These are phyloP conservation scores for Tylopilus cervinicoccineus DNA, from an alignment of 768 basidiomycete species.

Conservation along the genomic window DNA sequence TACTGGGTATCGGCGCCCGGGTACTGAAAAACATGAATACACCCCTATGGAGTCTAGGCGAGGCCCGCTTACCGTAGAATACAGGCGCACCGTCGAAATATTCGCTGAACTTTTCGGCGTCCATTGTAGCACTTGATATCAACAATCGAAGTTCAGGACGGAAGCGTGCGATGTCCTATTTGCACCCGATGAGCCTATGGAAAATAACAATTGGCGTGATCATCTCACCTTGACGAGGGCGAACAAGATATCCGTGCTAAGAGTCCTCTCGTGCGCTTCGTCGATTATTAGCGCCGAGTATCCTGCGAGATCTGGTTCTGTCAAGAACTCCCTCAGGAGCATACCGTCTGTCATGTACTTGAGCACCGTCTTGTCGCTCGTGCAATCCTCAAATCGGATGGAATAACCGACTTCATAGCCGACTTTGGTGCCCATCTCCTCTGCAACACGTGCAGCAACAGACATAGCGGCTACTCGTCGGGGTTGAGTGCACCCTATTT, in stretches of 20 bases:
- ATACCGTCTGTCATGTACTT: slow-evolving; percentile 99
- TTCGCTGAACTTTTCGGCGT: slow-evolving; percentile 96
- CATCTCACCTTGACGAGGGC: slow-evolving; percentile 93
- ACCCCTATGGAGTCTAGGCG: background rate
- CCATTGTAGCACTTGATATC: slow-evolving; percentile 96
- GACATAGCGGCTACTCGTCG: slow-evolving; percentile 99
- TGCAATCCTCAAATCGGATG: slow-evolving; percentile 99
- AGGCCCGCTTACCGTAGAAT: slow-evolving; percentile 68
- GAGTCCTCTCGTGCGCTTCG: slow-evolving; percentile 96
- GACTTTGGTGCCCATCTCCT: slow-evolving; percentile 96
- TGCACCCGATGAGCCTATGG: slow-evolving; percentile 20
- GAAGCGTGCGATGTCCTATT: slow-evolving; percentile 92
- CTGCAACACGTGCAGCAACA: slow-evolving; percentile 97
- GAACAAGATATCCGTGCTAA: slow-evolving; percentile 98
- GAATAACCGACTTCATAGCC: slow-evolving; percentile 99
- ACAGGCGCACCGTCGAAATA: slow-evolving; percentile 97
- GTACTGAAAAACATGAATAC: slow-evolving; percentile 51
- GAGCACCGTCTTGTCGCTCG: slow-evolving; percentile 96
- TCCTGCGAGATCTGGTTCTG: slow-evolving; percentile 93
- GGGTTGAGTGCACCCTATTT: slow-evolving; percentile 90
- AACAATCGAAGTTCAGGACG: slow-evolving; percentile 89
- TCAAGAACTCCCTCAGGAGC: slow-evolving; percentile 94
- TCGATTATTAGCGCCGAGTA: slow-evolving; percentile 97
- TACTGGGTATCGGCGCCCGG: slow-evolving; percentile 95
- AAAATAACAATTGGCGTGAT: slow-evolving; percentile 5